Percentiles rank a stretch among this genome's conserved stretches.
Conservation (phyloP, 495 filamentous ascomycete species). For the Xylaria grammica region DNA sequence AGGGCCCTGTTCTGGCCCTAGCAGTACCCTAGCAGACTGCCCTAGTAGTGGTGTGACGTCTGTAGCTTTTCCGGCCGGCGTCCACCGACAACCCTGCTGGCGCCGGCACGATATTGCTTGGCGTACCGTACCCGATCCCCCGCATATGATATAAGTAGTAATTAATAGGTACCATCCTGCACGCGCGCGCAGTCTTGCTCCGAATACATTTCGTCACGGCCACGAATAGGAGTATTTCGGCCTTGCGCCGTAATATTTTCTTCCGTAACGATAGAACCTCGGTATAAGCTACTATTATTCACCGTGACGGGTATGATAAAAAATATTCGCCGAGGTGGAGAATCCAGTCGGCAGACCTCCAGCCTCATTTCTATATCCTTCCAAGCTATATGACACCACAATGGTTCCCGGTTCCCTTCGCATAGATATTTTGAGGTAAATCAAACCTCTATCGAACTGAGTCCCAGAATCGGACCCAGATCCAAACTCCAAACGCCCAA, state of each 20-base stretch:
- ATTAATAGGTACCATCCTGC: not conserved
- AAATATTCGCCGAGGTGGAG: not conserved
- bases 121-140: not conserved
- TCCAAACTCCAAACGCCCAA: conserved; percentile 6
- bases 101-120: not conserved
- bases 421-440: not conserved
- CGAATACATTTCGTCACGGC: conserved; percentile 18
- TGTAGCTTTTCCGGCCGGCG: not conserved
- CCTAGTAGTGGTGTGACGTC: conserved; percentile 4
- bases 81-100: not conserved
- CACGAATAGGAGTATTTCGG: not conserved
- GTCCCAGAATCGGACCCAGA: not conserved
- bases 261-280: conserved; percentile 12
- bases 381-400: not conserved
- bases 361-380: conserved; percentile 9
- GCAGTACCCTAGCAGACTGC: not conserved
- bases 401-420: not conserved
- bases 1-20: not conserved
- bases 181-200: not conserved
- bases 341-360: conserved; percentile 8
- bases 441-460: conserved; percentile 8
- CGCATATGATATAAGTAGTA: not conserved
- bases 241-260: conserved; percentile 10
- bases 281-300: conserved; percentile 2
- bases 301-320: not conserved